phyloP scores from a whole-genome alignment of 78 protist species.

The Acrasis kona region DNA sequence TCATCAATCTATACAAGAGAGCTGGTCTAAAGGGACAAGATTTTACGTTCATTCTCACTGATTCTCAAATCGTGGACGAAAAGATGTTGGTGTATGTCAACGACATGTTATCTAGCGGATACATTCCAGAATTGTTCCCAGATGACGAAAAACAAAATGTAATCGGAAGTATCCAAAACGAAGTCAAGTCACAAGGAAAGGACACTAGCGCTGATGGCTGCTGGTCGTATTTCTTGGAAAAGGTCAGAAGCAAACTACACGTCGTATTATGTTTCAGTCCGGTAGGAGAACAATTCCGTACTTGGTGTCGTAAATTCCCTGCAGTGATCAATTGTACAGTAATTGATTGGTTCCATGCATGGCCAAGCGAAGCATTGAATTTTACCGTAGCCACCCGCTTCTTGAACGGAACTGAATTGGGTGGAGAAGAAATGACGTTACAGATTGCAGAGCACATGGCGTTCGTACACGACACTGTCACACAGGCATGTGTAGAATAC shows the following conservation, averaged over 20 bases:
- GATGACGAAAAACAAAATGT: slow-evolving; percentile 43
- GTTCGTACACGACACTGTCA: slow-evolving; percentile 41
- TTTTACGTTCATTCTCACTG: slow-evolving; percentile 27
- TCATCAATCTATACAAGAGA: slow-evolving; percentile 10
- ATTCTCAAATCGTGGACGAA: slow-evolving; percentile 38
- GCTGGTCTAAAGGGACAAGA: slow-evolving; percentile 28
- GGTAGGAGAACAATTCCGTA: slow-evolving; percentile 53
- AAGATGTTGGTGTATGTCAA: slow-evolving; percentile 37
- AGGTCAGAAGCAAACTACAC: slow-evolving; percentile 47
- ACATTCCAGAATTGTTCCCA: slow-evolving; percentile 42
- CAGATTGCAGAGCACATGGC: slow-evolving; percentile 60
- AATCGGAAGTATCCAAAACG: slow-evolving; percentile 8
- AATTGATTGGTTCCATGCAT: slow-evolving; percentile 78
- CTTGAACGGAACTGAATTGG: slow-evolving; percentile 12
- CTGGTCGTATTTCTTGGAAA: slow-evolving; percentile 34
- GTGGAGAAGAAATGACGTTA: slow-evolving; percentile 9
- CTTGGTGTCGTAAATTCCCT: slow-evolving; percentile 63
- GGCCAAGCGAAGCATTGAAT: slow-evolving; percentile 74
- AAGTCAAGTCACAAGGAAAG: slow-evolving; percentile 45
- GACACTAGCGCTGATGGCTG: not conserved
- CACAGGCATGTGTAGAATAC: slow-evolving; percentile 18
- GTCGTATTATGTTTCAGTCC: slow-evolving; percentile 64
- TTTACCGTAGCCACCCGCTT: slow-evolving; percentile 56
- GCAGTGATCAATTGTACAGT: slow-evolving; percentile 40
- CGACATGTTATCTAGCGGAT: slow-evolving; percentile 47